These are phyloP conservation scores for Agrocybe praecox DNA, from an alignment of 768 basidiomycete species.

Conservation along the genomic window DNA sequence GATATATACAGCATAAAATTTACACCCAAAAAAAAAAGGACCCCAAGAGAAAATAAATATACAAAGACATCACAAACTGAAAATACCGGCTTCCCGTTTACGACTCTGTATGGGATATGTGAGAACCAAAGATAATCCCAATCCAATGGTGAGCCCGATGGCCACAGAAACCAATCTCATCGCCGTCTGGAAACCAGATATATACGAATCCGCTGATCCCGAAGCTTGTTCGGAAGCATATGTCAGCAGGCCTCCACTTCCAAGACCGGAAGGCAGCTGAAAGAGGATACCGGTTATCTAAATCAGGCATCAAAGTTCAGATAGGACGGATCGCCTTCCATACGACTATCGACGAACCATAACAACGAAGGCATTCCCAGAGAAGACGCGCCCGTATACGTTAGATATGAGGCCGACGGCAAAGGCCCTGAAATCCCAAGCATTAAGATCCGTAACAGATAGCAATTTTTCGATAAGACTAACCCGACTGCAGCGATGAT, in stretches of 20 bases:
- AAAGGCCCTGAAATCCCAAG: slow-evolving; percentile 55
- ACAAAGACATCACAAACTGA: slow-evolving; percentile 47
- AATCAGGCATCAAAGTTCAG: slow-evolving; percentile 5
- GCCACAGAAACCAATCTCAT: slow-evolving; percentile 77
- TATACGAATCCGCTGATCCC: slow-evolving; percentile 57
- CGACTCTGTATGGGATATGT: slow-evolving; percentile 67
- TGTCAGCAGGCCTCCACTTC: slow-evolving; percentile 76
- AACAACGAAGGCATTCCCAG: slow-evolving; percentile 78
- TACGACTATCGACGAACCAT: slow-evolving; percentile 51
- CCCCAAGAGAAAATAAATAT: neutral
- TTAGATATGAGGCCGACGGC: slow-evolving; percentile 82
- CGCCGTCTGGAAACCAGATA: slow-evolving; percentile 74
- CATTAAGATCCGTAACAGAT: slow-evolving; percentile 4
- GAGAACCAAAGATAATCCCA: slow-evolving; percentile 69
- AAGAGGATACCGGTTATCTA: slow-evolving; percentile 80
- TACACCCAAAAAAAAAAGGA: neutral
- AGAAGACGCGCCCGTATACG: slow-evolving; percentile 72
- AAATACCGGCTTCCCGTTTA: slow-evolving; percentile 59
- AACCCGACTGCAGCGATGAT: slow-evolving; percentile 78
- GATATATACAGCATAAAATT: no score
- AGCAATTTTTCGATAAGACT: slow-evolving; percentile 15
- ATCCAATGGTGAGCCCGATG: slow-evolving; percentile 79
- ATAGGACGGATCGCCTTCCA: neutral
- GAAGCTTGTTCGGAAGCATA: slow-evolving; percentile 60
- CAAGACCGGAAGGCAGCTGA: slow-evolving; percentile 83